Base-by-base conservation (phyloP, 139 green algal species). In the Ettlia oleoabundans region DNA sequence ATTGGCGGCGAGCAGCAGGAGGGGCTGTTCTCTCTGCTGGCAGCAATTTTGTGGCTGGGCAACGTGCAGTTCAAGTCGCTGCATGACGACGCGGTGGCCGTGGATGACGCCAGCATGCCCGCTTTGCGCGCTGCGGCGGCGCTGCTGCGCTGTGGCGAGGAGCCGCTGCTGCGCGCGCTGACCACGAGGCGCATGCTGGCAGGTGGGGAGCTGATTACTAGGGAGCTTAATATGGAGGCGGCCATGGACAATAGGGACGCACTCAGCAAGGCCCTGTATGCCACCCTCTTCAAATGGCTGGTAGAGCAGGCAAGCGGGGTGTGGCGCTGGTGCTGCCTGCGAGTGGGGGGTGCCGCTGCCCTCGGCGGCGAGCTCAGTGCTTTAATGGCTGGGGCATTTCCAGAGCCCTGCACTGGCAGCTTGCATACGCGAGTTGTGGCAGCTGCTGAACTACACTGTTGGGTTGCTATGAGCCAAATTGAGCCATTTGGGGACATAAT, bases 11-110 rank as follows among this genome's bases (percentile, higher is more conserved):
- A 86, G 24, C 32, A 88, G 72, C 90, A 94, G 86, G 47, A 88
- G 0, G 61, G 47, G 8, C 87, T 97, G 38, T 95, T 94, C 58
- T 32, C 71, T 7, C 71, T 93, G 40, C 83, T 98, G 35, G 85
- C 91, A 2, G 94, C 92, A 9, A 85, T 97, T 32, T 85, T 98
- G 41, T 96, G 95, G 87, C 86, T 98, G 61, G 95, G 95, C 72
- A 98, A 98, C 84, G 79, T 98, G 19, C 70, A 86, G 26, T 97
- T 98, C 69, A 78, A 83, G 41, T 52, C 64, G 8, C 67, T 87
- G n/a, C 64, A 82, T 37, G 38, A 82, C 65, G 76, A 84, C 32
- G 63, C 74, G 63, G 68, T 67, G 65, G 43, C 38, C 5, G 69
- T 82, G 40, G 78, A 66, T 26, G 6, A 26, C 10, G 28, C 4